Percentiles rank a stretch among this genome's conserved stretches.
Conservation (phyloP, 805 yeast genomes). For the Kodamaea lidongshanica region DNA sequence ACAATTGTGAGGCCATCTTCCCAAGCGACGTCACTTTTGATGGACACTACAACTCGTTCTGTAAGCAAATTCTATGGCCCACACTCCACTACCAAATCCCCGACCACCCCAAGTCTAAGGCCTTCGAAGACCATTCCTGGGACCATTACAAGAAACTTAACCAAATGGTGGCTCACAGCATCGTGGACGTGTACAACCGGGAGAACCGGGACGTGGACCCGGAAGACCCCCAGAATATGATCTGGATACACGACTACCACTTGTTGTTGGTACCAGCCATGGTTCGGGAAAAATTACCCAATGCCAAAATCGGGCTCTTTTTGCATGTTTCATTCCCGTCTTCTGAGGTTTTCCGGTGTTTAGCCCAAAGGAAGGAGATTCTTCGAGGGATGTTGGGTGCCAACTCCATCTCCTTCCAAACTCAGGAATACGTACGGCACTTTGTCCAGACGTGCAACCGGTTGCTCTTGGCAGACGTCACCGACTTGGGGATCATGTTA, state of each 20-base stretch:
- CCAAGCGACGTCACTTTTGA: conserved; percentile 75
- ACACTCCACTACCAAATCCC: conserved; percentile 91
- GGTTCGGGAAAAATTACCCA: conserved; percentile 69
- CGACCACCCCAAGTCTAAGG: conserved; percentile 87
- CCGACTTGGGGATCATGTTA: conserved; percentile 52
- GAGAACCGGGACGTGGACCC: conserved; percentile 37
- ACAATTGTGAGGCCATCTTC: conserved; percentile 58
- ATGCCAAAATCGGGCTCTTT: conserved; percentile 86
- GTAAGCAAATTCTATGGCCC: conserved; percentile 96
- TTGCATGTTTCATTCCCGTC: conserved; percentile 94
- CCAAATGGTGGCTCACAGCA: conserved; percentile 70
- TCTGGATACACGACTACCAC: conserved; percentile 96
- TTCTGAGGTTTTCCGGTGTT: conserved; percentile 88
- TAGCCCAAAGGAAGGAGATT: conserved; percentile 77
- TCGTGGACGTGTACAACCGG: conserved; percentile 50
- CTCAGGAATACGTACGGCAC: conserved; percentile 88
- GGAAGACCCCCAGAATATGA: conserved; percentile 48
- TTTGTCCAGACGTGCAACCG: conserved; percentile 87
- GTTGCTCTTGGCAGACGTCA: conserved; percentile 76
- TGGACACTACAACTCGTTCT: conserved; percentile 87
- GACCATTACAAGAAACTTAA: conserved; percentile 71
- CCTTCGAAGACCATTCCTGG: conserved; percentile 96
- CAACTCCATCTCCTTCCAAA: conserved; percentile 82
- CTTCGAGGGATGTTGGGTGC: conserved; percentile 85
- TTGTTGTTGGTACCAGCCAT: conserved; percentile 77